These are phyloP conservation scores for Coniophora puteana DNA, from an alignment of 1,284 basidiomycete species.

Conservation along the genomic window DNA sequence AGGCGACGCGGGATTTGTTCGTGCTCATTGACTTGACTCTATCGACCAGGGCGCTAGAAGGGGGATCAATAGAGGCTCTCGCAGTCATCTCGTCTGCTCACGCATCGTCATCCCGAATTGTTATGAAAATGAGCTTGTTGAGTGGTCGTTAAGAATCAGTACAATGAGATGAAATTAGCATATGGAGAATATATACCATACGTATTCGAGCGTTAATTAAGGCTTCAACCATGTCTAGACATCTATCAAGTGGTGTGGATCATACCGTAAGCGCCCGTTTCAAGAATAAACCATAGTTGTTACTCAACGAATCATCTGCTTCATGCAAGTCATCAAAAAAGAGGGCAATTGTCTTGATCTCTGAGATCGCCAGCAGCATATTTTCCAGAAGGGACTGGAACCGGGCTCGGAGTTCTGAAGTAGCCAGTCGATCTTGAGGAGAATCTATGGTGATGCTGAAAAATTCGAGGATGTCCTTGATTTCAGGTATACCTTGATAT, in stretches of 20 bases:
- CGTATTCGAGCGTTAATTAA: constrained; percentile 60
- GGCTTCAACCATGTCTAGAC: constrained; percentile 59
- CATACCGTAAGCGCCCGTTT: background rate
- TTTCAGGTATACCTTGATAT: constrained; percentile 65
- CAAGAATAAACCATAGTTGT: background rate
- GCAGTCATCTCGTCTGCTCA: constrained; percentile 22
- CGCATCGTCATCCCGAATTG: constrained; percentile 57
- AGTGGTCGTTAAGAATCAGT: constrained; percentile 7
- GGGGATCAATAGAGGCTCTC: background rate
- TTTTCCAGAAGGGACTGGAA: constrained; percentile 67
- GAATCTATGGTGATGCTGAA: constrained; percentile 50
- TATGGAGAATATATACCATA: constrained; percentile 38
- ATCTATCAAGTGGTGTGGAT: constrained; percentile 32
- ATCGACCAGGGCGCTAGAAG: constrained; percentile 41
- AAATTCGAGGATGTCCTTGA: constrained; percentile 54
- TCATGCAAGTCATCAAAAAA: constrained; percentile 73
- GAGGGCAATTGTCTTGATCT: constrained; percentile 61
- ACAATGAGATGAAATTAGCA: background rate
- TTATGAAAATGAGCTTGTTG: constrained; percentile 59
- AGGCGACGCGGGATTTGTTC: constrained; percentile 52
- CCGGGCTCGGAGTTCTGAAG: constrained; percentile 56
- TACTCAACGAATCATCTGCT: constrained; percentile 61
- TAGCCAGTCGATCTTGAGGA: constrained; percentile 51
- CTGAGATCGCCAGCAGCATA: constrained; percentile 63
- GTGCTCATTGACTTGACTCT: constrained; percentile 54